A percentile compares a stretch with the other conserved stretches of the same genome.
Evolutionary conservation across 495 filamentous ascomycete species (phyloP).

Genomic region (Neurospora terricola): DNA sequence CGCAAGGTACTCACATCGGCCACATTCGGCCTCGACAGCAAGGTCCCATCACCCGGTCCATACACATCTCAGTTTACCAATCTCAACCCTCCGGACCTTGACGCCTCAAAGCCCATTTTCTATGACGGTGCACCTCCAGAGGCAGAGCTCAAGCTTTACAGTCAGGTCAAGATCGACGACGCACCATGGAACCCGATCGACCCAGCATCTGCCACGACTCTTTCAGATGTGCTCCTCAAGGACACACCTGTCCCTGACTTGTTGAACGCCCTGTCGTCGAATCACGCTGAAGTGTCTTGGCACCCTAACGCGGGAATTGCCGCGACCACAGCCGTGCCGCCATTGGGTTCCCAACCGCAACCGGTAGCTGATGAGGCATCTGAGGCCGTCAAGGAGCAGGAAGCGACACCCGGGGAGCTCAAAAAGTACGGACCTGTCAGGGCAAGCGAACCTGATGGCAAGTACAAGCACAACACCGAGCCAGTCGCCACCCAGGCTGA

Average conservation of each 20-base stretch:
- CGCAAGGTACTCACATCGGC: slow-evolving; percentile 36
- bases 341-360: not conserved
- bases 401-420: not conserved
- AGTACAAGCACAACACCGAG: slow-evolving; percentile 4
- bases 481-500: not conserved
- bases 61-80: slow-evolving; percentile 30
- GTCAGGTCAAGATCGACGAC: slow-evolving; percentile 21
- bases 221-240: slow-evolving; percentile 9
- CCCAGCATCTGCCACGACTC: not conserved
- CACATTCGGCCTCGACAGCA: slow-evolving; percentile 13
- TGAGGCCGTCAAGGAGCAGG: not conserved
- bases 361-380: not conserved
- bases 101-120: slow-evolving; percentile 14
- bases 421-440: slow-evolving; percentile 6
- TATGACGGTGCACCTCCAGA: slow-evolving; percentile 25
- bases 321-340: not conserved
- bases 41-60: slow-evolving; percentile 24
- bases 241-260: not conserved
- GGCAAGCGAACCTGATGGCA: slow-evolving; percentile 16
- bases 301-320: slow-evolving; percentile 11
- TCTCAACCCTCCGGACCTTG: slow-evolving; percentile 10
- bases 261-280: slow-evolving; percentile 5
- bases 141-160: slow-evolving; percentile 30
- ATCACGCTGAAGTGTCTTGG: slow-evolving; percentile 15
- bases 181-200: slow-evolving; percentile 7